phyloP scores from a whole-genome alignment of 163 green algal species.

The Coccomyxa subellipsoidea region DNA sequence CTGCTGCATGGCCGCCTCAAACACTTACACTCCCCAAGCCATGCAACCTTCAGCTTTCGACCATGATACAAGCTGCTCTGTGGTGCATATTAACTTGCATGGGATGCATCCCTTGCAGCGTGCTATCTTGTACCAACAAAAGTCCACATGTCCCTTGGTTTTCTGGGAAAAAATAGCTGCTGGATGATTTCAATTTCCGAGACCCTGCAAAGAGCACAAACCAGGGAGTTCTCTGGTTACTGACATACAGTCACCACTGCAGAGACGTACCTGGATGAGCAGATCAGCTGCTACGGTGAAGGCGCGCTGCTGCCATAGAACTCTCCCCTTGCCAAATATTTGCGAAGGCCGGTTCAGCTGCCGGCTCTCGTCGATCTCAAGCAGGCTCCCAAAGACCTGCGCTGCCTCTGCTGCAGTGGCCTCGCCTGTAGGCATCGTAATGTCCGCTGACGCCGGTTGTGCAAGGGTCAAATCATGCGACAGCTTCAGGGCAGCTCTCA shows the following conservation, averaged over 20 bases:
- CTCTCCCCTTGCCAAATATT: conserved; percentile 9
- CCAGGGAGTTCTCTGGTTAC: too few species aligned
- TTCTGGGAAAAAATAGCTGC: too few species aligned
- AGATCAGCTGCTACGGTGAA: conserved; percentile 25
- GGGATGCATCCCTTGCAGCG: too few species aligned
- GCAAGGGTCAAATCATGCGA: neutral
- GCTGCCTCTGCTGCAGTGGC: neutral
- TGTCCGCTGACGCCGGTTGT: neutral
- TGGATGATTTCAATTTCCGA: too few species aligned
- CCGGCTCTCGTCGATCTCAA: neutral
- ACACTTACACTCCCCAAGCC: neutral
- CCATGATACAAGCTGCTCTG: too few species aligned
- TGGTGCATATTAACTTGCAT: too few species aligned
- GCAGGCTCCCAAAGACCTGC: neutral
- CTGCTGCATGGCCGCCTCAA: neutral
- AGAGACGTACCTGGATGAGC: neutral
- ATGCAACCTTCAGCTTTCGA: too few species aligned
- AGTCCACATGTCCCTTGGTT: too few species aligned
- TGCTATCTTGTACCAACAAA: too few species aligned
- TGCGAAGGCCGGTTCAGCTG: neutral
- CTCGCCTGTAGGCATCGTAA: neutral
- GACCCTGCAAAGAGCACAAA: too few species aligned
- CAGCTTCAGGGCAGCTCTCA: neutral
- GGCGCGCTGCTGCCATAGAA: conserved; percentile 44
- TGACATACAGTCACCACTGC: neutral